These are phyloP conservation scores for Schwanniomyces sp. DNA, from an alignment of 805 yeast species.

Conservation along the genomic window DNA sequence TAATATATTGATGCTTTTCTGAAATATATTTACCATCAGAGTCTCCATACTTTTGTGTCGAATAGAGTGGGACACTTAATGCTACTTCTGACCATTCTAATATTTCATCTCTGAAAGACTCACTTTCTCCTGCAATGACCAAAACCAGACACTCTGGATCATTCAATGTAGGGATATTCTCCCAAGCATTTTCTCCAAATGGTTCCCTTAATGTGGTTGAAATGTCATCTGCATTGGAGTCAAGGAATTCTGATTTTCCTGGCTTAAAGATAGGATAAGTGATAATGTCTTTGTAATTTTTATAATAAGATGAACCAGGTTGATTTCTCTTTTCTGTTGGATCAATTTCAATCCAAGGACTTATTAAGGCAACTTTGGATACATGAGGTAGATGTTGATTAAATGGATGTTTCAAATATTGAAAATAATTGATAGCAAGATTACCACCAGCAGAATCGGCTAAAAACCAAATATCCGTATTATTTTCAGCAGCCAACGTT, in stretches of 20 bases:
- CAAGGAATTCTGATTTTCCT: neutral
- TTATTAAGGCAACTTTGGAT: conserved; percentile 23
- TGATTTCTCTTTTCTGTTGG: conserved; percentile 15
- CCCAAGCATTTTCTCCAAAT: conserved; percentile 24
- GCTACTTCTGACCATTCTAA: conserved; percentile 34
- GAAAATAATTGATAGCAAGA: conserved; percentile 29
- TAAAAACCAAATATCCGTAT: conserved; percentile 31
- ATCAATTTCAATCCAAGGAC: conserved; percentile 40
- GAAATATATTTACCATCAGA: conserved; percentile 16
- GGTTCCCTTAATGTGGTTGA: neutral
- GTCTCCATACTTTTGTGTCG: conserved; percentile 21
- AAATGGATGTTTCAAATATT: conserved; percentile 17
- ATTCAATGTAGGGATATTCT: conserved; percentile 27
- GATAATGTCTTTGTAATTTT: conserved; percentile 13
- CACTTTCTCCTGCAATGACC: conserved; percentile 41
- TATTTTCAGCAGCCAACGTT: conserved; percentile 20
- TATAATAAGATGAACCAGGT: conserved; percentile 34
- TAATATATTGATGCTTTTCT: conserved; percentile 15
- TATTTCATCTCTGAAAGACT: conserved; percentile 40
- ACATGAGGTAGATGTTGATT: conserved; percentile 20
- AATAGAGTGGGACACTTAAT: conserved; percentile 24
- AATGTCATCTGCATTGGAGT: conserved; percentile 7
- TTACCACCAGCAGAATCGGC: conserved; percentile 48
- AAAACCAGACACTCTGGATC: conserved; percentile 23
- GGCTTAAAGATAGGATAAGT: conserved; percentile 12